Base-by-base conservation (phyloP, 169 alveolate genomes). In the Plasmodium fragile region DNA sequence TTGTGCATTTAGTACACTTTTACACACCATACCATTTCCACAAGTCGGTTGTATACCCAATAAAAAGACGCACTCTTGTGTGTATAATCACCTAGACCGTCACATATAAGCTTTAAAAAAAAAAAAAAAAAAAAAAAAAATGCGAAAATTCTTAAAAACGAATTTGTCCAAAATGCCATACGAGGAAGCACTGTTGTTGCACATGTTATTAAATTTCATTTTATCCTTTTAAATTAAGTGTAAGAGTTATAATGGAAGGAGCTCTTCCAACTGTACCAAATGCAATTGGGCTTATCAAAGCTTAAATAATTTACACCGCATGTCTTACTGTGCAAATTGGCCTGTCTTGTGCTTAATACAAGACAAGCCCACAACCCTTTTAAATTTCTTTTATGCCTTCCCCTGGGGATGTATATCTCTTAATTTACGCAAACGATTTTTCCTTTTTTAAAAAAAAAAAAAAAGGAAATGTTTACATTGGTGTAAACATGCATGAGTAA, bases 131-230 rank as follows among this genome's bases (percentile, higher is more conserved):
- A 65, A 55, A 0, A 55, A n/a, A n/a, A n/a, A n/a, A n/a, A n/a
- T n/a, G 5, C 18, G 41, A 22, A 28, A 65, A 65, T 65, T 65
- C 75, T 22, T 65, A 65, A 65, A 28, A 65, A 65, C 8, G n/a
- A 65, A 22, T 3, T 65, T 65, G 16, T 65, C 75, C 34, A 65
- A 28, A 65, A 65, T 65, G 75, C n/a, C 16, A 65, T 65, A 65
- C 1, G 75, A 65, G 36, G 75, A 18, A 65, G 75, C 75, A 65
- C 75, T 65, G n/a, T 65, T 65, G 75, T 22, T 65, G 75, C 75
- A 65, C 36, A 22, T 65, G 75, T 65, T 65, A 65, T n/a, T 28
- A 65, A 65, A 22, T 65, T 65, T 65, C 75, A 18, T 65, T 65
- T 65, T 65, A 22, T 65, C n/a, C 36, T 65, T 65, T 65, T 65